These are phyloP conservation scores for Sequoia sempervirens DNA, from an alignment of 75 land plant genomes.

Conservation along the genomic window DNA sequence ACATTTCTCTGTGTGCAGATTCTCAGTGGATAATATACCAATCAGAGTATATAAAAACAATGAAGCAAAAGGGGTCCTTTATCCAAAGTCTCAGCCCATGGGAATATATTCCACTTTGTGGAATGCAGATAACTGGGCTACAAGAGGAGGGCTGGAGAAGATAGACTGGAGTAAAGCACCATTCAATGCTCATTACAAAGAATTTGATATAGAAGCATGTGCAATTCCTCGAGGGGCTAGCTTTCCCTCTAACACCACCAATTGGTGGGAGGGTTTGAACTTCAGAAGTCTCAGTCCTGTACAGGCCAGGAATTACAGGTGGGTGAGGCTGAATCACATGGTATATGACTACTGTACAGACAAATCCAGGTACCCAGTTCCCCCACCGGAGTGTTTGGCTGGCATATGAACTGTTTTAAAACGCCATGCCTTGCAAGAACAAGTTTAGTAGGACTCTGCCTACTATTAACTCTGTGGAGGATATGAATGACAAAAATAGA, in stretches of 20 bases:
- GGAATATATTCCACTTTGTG: slow-evolving; percentile 66
- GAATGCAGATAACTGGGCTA: slow-evolving; percentile 90
- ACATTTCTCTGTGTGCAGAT: slow-evolving; percentile 31
- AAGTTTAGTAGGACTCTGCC: no score
- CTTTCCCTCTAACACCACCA: slow-evolving; percentile 19
- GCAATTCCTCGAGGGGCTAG: slow-evolving; percentile 21
- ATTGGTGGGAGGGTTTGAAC: slow-evolving; percentile 34
- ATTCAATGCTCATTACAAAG: slow-evolving; percentile 59
- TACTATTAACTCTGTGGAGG: no score
- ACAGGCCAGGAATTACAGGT: slow-evolving; percentile 20
- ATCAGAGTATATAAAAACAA: slow-evolving; percentile 81
- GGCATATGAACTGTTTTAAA: background rate
- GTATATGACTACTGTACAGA: slow-evolving; percentile 76
- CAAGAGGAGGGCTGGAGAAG: slow-evolving; percentile 72
- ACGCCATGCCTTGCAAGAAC: no score
- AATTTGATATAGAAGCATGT: slow-evolving; percentile 72
- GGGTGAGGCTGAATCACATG: slow-evolving; percentile 57
- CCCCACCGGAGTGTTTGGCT: background rate
- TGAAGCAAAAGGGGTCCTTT: slow-evolving; percentile 42
- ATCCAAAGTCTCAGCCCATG: slow-evolving; percentile 64
- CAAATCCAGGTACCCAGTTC: background rate
- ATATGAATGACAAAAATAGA: no score
- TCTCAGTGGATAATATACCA: slow-evolving; percentile 67
- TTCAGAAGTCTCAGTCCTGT: slow-evolving; percentile 24
- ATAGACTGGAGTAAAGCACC: slow-evolving; percentile 74